Base-by-base conservation (phyloP, 441 rosid genomes). In the Kokia cookei region DNA sequence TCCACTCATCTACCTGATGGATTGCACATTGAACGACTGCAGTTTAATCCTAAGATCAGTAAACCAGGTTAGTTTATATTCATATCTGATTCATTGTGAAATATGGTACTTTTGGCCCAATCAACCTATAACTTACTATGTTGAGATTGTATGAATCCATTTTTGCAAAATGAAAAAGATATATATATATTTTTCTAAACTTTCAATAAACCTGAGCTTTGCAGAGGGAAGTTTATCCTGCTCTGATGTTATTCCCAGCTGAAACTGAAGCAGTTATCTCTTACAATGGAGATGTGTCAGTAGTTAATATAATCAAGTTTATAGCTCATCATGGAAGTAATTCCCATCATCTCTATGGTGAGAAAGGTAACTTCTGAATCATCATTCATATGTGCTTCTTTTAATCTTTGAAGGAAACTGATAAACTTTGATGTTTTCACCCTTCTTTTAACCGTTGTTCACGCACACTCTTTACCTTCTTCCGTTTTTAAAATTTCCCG, bases 11-110 rank as follows among this genome's bases (percentile, higher is more conserved):
- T 96, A 86, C 86, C 71, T 88, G 78, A 87, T 96, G 92, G 97
- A 93, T 81, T 96, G 99, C 88, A 88, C 93, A 61, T 77, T 89
- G 86, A 96, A 92, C 74, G 99, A 96, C 76, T 96, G 99, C 89
- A 88, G 90, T 84, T 82, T 81, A 58, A 89, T 90, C 73, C 79
- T 93, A 58, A 88, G 84, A 75, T 86, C 96, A 66, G 63, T 83
- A 48, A 78, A 83, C 76, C 89, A 87, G 98, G 99, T 93, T 75
- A 65, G 72, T 79, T 58, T 66, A 55, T 63, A 73, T 57, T 40
- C 57, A 15, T 24, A 4, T 24, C 48, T 60, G 32, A 57, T 69
- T 75, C 71, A 72, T 42, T 68, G 1, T 32, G 27, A 60, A 57
- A 14, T 13, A 37, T 64, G 48, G 61, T 58, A 10, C 32, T 24